These are phyloP conservation scores for Zymoseptoria tritici DNA, from an alignment of 2,329 filamentous ascomycete species.

Conservation along the genomic window DNA sequence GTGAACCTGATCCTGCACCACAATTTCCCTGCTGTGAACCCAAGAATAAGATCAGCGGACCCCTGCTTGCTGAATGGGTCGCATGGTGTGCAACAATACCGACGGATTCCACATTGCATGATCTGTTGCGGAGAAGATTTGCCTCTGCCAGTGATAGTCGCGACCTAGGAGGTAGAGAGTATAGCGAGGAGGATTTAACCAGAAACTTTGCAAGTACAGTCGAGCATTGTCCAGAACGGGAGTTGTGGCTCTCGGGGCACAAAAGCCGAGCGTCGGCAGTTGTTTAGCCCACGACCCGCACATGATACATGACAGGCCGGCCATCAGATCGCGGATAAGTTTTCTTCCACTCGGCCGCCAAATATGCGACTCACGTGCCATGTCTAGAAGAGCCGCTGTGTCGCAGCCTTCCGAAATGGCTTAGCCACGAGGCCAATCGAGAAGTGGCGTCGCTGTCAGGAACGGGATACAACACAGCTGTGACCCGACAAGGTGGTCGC, in stretches of 20 bases:
- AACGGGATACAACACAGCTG: neutral
- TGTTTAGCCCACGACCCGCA: neutral
- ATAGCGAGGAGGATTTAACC: neutral
- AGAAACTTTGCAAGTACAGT: neutral
- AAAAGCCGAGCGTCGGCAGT: neutral
- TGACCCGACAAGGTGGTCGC: neutral
- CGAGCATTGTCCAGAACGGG: neutral
- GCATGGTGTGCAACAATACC: neutral
- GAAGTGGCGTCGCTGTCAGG: neutral
- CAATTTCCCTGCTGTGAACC: neutral
- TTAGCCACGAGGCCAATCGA: neutral
- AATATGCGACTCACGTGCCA: neutral
- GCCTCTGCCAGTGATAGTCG: neutral
- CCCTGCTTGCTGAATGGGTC: neutral
- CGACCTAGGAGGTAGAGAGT: neutral
- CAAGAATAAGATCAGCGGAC: neutral
- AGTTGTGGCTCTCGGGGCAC: neutral
- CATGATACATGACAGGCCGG: neutral
- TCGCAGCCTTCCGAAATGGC: neutral
- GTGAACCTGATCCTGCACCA: neutral
- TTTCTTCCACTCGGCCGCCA: neutral
- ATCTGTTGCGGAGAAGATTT: neutral
- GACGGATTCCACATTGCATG: neutral
- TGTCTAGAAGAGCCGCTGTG: neutral
- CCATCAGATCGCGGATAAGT: neutral